Evolutionary conservation across 1,284 basidiomycete species (phyloP), one percentile per base, ranked within the genome.

Genomic region (Tremellales sp.): DNA sequence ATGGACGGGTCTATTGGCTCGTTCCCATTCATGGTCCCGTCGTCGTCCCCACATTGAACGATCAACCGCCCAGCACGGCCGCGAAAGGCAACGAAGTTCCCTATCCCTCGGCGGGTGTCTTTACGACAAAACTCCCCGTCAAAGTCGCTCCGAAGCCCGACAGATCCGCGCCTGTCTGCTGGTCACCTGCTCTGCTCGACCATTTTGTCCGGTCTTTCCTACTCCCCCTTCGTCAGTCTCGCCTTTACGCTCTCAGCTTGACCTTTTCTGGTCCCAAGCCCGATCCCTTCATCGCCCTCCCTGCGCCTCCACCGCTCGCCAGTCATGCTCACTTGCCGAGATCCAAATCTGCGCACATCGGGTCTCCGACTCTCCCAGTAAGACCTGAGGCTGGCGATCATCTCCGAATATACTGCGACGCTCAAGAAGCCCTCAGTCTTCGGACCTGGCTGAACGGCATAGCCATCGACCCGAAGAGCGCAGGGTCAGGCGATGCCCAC

Each of bases 11-110:
- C 12, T 56, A 64, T 43, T 71, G 69, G 69, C 29, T 65, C 10
- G 59, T 71, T 15, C 69, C 69, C 1, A 51, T 71, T 3, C 56
- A 66, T 33, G 67, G 67, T 1, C 63, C 66, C 2, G 62, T 71
- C 6, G n/a, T 57, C 1, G 26, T 69, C 0, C 65, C 66, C 1
- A 40, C 45, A 0, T 41, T 57, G 11, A 50, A 56, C 7, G 56
- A 58, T 33, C 41, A 40, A 40, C 23, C 19, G 13, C 39, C 6
- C 21, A n/a, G n/a, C 6, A 22, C 31, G 6, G 39, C 44, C 12
- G 41, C 39, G 15, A 40, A 15, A 40, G 39, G 23, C 12, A 5
- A 24, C 23, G 23, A 5, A 6, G 21, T 40, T 8, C 39, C 39
- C 6, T 5, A 19, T 5, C 39, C 39, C 12, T 40, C 39, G 12